Evolutionary conservation across 1,139 yeast genomes (phyloP).

Genomic region (Blastobotrys malaysiensis): DNA sequence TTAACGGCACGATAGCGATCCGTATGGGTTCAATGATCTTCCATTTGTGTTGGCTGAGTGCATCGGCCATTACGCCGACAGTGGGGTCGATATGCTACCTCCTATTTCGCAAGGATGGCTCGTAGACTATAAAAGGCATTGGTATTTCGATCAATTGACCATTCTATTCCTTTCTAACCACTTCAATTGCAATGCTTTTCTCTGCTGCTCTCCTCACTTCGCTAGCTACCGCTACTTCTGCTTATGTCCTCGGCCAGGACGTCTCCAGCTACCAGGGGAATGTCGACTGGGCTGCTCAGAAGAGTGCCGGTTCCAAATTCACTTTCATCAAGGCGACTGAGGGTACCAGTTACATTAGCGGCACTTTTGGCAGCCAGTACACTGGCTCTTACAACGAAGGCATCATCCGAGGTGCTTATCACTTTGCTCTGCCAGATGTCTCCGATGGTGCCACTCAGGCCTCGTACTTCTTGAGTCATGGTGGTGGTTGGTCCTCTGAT

Average conservation of each 20-base stretch:
- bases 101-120: background rate
- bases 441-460: constrained; percentile 9
- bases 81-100: background rate
- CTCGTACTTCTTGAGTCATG: constrained; percentile 8
- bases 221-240: constrained; percentile 3
- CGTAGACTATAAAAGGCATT: background rate
- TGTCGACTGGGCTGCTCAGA: constrained; percentile 10
- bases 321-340: constrained; percentile 12
- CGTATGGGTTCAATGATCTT: background rate
- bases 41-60: background rate
- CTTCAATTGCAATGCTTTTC: constrained; percentile 1
- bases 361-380: constrained; percentile 7
- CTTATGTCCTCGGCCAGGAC: constrained; percentile 10
- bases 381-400: constrained; percentile 8
- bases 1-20: background rate
- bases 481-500: constrained; percentile 11
- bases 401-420: constrained; percentile 11
- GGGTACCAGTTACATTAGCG: constrained; percentile 6
- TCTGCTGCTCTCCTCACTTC: constrained; percentile 1
- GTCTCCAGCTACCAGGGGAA: constrained; percentile 10
- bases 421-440: constrained; percentile 9
- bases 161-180: no score
- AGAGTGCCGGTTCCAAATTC: constrained; percentile 10
- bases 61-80: background rate
- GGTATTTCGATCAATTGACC: background rate